Evolutionary conservation across 169 alveolate genomes (phyloP), one percentile per base, ranked within the genome.

Genomic region (Eimeria sp.): DNA sequence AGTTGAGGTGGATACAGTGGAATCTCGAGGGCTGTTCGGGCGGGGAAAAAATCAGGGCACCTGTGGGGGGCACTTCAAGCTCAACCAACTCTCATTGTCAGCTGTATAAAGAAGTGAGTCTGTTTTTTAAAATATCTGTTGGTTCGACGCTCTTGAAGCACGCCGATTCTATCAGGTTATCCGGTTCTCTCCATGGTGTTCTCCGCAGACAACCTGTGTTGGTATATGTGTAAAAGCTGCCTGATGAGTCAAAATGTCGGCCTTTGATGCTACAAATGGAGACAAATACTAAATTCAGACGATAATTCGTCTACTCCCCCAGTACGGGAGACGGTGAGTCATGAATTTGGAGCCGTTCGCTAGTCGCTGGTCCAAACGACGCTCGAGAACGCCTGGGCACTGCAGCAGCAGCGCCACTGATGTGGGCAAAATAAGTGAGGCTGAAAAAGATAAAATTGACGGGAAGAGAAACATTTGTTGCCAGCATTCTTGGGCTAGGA

Each of bases 271-370:
- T 86, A 40, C 30, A 61, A 40, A 25, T 18, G 27, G 27, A 47
- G 34, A 11, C 18, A 11, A 43, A 13, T 27, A 13, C 16, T 57
- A n/a, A 86, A 6, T 13, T 45, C 4, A 1, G 92, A 20, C 47
- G 49, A 10, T 3, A 58, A 86, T 2, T 9, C 70, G 75, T 61
- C 78, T 86, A 30, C 78, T 54, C 73, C 49, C 54, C 78, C 14
- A 40, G 92, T 34, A 86, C 16, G 51, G 78, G 80, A 58, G 58
- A 30, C 27, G 80, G 92, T 30, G 63, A 58, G 16, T 25, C 34
- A 11, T 9, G 90, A 57, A 49, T 49, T 54, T 82, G 90, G 90
- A 82, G 90, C 90, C 90, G 92, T 25, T 86, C 92, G 92, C 92
- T 86, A 86, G 92, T 61, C 61, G 92, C 25, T 86, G 80, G 92